Conservation (phyloP, 306 rosid genomes). For the Medicago lupulina region DNA sequence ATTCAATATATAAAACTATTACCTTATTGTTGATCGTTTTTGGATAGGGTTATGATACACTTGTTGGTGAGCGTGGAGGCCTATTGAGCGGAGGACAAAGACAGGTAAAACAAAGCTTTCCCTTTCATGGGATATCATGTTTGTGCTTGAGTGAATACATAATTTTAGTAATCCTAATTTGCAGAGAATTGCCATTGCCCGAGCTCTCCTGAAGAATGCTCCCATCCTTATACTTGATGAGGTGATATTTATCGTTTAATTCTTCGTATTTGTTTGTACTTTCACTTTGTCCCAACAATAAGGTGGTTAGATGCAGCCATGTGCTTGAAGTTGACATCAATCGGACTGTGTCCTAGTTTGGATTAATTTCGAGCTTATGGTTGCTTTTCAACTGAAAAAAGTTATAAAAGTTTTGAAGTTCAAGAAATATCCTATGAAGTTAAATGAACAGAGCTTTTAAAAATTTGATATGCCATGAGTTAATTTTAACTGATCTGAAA, state of each 20-base stretch:
- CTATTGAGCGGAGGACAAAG: constrained; percentile 95
- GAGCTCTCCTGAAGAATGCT: constrained; percentile 88
- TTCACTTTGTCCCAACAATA: constrained; percentile 19
- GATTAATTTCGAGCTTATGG: not conserved
- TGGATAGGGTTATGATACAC: constrained; percentile 86
- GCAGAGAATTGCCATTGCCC: constrained; percentile 93
- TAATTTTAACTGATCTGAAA: too few species aligned
- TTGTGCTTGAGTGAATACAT: constrained; percentile 23
- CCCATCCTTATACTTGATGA: constrained; percentile 92
- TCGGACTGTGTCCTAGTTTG: not conserved
- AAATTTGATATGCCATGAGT: too few species aligned
- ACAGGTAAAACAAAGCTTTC: constrained; percentile 58
- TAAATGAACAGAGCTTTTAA: too few species aligned
- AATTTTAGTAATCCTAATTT: constrained; percentile 42
- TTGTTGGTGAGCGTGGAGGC: constrained; percentile 97
- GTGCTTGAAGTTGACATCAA: not conserved
- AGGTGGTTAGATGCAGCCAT: constrained; percentile 32
- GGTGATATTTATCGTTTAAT: constrained; percentile 47
- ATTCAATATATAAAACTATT: constrained; percentile 5
- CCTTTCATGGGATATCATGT: not conserved
- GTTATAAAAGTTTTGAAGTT: not conserved
- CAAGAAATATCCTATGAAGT: too few species aligned
- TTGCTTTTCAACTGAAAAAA: not conserved
- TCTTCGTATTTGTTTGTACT: constrained; percentile 26
- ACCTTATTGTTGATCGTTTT: constrained; percentile 26